These are phyloP conservation scores for Aspergillus funiculosus DNA, from an alignment of 495 filamentous ascomycete genomes.

Conservation along the genomic window DNA sequence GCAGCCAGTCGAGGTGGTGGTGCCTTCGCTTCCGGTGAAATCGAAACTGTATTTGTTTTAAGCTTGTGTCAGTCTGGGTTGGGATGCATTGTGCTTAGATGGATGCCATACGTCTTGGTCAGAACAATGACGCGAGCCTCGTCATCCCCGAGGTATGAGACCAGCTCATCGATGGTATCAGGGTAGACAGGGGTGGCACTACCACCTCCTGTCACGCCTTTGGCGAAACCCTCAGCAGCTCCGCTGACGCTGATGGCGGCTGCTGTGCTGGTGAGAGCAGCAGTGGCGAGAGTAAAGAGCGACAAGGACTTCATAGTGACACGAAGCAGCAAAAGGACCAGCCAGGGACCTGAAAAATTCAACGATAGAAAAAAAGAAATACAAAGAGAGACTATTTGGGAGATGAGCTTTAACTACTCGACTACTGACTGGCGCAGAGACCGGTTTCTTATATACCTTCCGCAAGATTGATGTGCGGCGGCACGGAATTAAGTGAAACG, in stretches of 20 bases:
- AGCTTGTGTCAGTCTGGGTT: background rate
- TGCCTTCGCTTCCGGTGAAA: conserved; percentile 41
- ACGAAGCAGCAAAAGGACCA: conserved; percentile 15
- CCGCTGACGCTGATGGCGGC: conserved; percentile 30
- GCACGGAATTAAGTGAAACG: background rate
- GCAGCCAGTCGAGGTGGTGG: conserved; percentile 39
- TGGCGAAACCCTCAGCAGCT: conserved; percentile 38
- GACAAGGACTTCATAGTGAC: conserved; percentile 18
- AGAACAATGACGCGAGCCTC: conserved; percentile 38
- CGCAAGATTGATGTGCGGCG: too few species aligned
- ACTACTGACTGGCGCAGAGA: background rate
- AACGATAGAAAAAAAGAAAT: conserved; percentile 6
- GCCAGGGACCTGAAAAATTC: background rate
- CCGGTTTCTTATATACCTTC: too few species aligned
- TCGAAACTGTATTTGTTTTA: conserved; percentile 24
- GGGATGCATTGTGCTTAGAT: background rate
- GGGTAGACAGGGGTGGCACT: conserved; percentile 36
- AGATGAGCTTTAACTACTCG: conserved; percentile 9
- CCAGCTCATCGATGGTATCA: conserved; percentile 34
- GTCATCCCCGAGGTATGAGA: conserved; percentile 38
- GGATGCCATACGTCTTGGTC: conserved; percentile 22
- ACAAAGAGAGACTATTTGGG: conserved; percentile 12
- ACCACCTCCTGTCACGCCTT: conserved; percentile 39
- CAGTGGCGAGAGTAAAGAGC: conserved; percentile 12
- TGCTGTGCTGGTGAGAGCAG: conserved; percentile 16